phyloP scores from a whole-genome alignment of 2,329 filamentous ascomycete species.

The Nothomitra cinnamomea region DNA sequence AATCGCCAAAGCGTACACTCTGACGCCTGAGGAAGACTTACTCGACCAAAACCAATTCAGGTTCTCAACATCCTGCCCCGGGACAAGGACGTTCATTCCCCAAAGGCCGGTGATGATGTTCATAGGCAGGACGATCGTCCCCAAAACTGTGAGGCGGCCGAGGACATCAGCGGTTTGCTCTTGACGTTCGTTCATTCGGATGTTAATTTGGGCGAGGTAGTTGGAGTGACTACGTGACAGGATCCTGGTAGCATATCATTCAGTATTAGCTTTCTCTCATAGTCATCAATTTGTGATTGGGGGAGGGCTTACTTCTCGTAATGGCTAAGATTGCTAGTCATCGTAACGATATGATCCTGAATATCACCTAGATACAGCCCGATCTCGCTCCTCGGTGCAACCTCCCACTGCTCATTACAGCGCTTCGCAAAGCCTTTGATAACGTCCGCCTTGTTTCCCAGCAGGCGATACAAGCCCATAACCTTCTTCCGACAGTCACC shows the following conservation, averaged over 20 bases:
- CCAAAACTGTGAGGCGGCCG: conserved; percentile 84
- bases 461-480: conserved; percentile 80
- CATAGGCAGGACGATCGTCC: conserved; percentile 95
- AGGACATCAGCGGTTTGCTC: conserved; percentile 92
- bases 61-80: conserved; percentile 72
- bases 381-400: conserved; percentile 87
- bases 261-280: not conserved
- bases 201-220: conserved; percentile 98
- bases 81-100: conserved; percentile 98
- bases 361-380: conserved; percentile 97
- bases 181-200: conserved; percentile 94
- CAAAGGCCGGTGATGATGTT: conserved; percentile 97
- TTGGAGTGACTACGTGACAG: conserved; percentile 84
- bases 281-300: conserved; percentile 8
- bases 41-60: conserved; percentile 56
- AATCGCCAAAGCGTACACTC: not conserved
- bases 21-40: conserved; percentile 12
- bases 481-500: conserved; percentile 94
- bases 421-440: conserved; percentile 98
- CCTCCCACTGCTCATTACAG: conserved; percentile 95
- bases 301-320: conserved; percentile 66
- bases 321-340: conserved; percentile 90
- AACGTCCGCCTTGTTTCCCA: conserved; percentile 96
- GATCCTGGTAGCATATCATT: conserved; percentile 40
- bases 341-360: conserved; percentile 96